Base-by-base conservation (phyloP, 2,329 filamentous ascomycete species). In the Sclerotiophoma versabilis region DNA sequence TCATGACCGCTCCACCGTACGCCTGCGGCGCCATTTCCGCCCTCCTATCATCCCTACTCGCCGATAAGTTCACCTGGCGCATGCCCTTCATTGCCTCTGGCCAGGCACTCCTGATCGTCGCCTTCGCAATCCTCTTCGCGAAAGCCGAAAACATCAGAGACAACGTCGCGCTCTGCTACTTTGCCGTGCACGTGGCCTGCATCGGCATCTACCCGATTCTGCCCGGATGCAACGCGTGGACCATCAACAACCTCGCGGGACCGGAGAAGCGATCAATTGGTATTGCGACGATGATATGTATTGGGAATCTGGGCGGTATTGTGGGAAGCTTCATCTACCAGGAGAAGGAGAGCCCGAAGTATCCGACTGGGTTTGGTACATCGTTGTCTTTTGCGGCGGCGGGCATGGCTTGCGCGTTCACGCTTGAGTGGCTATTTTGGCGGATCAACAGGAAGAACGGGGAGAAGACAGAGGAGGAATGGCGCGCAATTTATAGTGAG, bases 91-190 rank as follows among this genome's bases (percentile, higher is more conserved):
- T 67, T 36, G 52, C 57, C 2, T 46, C 48, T 6, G 54, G 57
- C 14, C 56, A 63, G 22, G 27, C 22, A 2, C 49, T 75, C 3
- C 62, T 72, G 22, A 76, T 77, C 68, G 63, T 78, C 8, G 69
- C 76, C 5, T 76, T 77, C 1, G 75, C 74, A 2, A 74, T 79
- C 5, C 73, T 80, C 3, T 76, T 76, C 14, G 73, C 72, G 23
- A 72, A 73, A 20, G 55, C 73, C 2, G 73, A 59, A 5, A 61
- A 74, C 5, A 76, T 79, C 33, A 59, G 73, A 26, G 51, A 74
- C 20, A 77, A 80, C 47, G 71, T 80, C 11, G 74, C 69, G 0
- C 54, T 76, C 1, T 76, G 76, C 57, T 80, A 79, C 54, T 79
- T 79, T 48, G 76, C 73, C 0, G 73, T 80, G 1, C 76, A 74